Conservation (phyloP, 371 early-diverging fungal species). For the Coemansia sp. region DNA sequence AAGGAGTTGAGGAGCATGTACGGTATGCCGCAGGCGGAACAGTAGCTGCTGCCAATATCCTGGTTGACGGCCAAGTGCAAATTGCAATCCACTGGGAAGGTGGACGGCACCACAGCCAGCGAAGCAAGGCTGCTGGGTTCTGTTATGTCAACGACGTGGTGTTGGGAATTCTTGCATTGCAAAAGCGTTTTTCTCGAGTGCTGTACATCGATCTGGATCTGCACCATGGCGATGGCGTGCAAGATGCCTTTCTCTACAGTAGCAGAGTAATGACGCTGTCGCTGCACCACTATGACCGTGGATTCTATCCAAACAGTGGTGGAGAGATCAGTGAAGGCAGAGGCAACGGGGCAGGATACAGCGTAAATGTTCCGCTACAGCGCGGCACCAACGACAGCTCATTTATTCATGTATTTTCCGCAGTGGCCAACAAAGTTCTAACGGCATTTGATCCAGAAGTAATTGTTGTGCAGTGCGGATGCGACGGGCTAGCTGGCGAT, state of each 20-base stretch:
- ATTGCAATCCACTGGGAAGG: constrained; percentile 90
- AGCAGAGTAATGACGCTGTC: constrained; percentile 85
- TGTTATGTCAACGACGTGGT: constrained; percentile 96
- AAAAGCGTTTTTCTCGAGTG: constrained; percentile 60
- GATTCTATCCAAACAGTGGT: constrained; percentile 77
- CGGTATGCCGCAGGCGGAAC: constrained; percentile 66
- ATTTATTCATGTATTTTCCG: constrained; percentile 69
- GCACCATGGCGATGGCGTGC: constrained; percentile 96
- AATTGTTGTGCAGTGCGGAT: constrained; percentile 89
- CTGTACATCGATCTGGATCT: constrained; percentile 91
- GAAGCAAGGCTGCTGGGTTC: constrained; percentile 74
- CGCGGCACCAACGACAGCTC: constrained; percentile 70
- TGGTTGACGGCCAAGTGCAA: constrained; percentile 59
- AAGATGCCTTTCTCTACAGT: constrained; percentile 75
- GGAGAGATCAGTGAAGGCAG: constrained; percentile 72
- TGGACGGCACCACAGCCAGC: constrained; percentile 72
- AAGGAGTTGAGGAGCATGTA: constrained; percentile 62
- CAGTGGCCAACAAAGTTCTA: constrained; percentile 58
- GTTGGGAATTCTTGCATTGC: constrained; percentile 78
- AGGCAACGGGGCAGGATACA: constrained; percentile 62
- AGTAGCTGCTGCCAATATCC: constrained; percentile 66
- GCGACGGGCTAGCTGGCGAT: constrained; percentile 84
- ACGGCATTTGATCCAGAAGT: constrained; percentile 63
- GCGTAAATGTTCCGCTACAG: constrained; percentile 82
- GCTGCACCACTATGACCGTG: constrained; percentile 77